Evolutionary conservation across 257 asterid genomes (phyloP).

Genomic region (Capsicum pubescens): DNA sequence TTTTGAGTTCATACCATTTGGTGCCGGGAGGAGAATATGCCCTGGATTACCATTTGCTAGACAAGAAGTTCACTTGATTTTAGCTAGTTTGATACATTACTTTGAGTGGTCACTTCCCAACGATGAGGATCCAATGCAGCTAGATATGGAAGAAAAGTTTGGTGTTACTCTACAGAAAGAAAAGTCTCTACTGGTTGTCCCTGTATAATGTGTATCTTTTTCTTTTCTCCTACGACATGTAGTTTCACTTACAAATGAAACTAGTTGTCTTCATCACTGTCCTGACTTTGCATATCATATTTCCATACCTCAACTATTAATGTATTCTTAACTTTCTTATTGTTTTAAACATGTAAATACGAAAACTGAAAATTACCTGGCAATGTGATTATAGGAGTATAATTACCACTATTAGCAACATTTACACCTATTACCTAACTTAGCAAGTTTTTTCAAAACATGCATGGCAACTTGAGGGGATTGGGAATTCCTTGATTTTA

Average conservation of each 20-base stretch:
- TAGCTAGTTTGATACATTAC: conserved; percentile 38
- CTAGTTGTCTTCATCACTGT: too few species aligned
- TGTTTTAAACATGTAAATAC: too few species aligned
- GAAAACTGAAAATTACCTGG: too few species aligned
- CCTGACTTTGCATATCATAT: neutral
- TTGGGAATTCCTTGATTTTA: too few species aligned
- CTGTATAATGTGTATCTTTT: neutral
- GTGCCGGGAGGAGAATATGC: conserved; percentile 59
- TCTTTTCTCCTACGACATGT: neutral
- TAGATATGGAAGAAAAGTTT: conserved; percentile 40
- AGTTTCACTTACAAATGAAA: neutral
- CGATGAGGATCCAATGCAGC: conserved; percentile 21
- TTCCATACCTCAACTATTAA: neutral
- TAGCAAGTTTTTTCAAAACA: too few species aligned
- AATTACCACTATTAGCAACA: too few species aligned
- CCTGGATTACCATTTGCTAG: conserved; percentile 52
- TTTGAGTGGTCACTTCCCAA: conserved; percentile 45
- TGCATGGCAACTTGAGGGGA: too few species aligned
- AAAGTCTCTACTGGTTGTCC: conserved; percentile 29
- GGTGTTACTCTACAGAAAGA: conserved; percentile 38
- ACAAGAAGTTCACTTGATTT: conserved; percentile 35
- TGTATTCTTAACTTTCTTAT: too few species aligned
- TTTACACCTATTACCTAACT: too few species aligned
- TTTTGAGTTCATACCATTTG: conserved; percentile 53
- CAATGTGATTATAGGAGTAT: too few species aligned